Evolutionary conservation across 2,329 filamentous ascomycete species (phyloP).

Genomic region (Colletotrichum ledebouriae): DNA sequence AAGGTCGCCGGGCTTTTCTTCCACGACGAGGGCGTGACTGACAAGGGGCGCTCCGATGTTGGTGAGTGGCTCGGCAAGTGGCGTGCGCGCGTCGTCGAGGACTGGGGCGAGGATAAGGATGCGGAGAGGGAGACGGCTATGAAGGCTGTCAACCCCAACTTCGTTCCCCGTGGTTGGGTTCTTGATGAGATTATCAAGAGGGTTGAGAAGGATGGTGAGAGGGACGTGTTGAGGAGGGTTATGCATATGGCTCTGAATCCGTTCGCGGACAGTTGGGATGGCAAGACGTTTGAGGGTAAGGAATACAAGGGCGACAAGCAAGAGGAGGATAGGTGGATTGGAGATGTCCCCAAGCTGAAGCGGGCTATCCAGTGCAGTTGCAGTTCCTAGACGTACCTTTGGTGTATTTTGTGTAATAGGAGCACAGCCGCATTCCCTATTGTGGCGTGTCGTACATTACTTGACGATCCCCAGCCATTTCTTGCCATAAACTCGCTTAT

Average conservation of each 20-base stretch:
- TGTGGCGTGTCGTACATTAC: no score
- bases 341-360: constrained; percentile 83
- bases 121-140: constrained; percentile 77
- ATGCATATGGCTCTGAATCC: constrained; percentile 89
- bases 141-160: constrained; percentile 92
- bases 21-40: constrained; percentile 77
- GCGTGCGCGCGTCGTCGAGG: constrained; percentile 77
- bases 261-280: constrained; percentile 83
- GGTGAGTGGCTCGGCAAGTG: constrained; percentile 87
- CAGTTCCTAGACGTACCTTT: constrained; percentile 74
- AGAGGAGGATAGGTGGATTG: constrained; percentile 86
- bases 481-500: no score
- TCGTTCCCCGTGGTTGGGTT: constrained; percentile 91
- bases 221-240: constrained; percentile 80
- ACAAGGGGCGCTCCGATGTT: constrained; percentile 75
- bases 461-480: no score
- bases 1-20: constrained; percentile 82
- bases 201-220: constrained; percentile 86
- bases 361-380: constrained; percentile 95
- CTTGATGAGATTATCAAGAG: constrained; percentile 92
- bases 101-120: constrained; percentile 77
- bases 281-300: constrained; percentile 60
- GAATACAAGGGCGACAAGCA: constrained; percentile 70
- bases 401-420: neutral
- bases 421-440: no score